Base-by-base conservation (phyloP, 192 early-diverging fungal species). In the Dimargaris xerosporica region DNA sequence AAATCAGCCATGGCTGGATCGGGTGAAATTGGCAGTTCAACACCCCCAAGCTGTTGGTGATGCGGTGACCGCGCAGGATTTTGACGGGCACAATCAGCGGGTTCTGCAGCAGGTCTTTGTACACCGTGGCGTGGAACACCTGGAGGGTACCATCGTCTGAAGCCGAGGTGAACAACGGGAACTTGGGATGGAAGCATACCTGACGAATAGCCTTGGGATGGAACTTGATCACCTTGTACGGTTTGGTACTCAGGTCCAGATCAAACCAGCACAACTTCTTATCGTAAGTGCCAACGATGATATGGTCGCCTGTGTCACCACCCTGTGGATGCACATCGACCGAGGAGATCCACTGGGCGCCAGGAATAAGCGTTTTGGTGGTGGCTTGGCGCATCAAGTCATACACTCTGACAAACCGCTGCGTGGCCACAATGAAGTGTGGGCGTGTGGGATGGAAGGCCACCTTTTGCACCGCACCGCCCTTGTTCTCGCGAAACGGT, bases 51-150 rank as follows among this genome's bases (percentile, higher is more conserved):
- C 75, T 75, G 64, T 89, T 85, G 29, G 79, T 78, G 51, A 82
- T 70, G 52, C 80, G 64, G 71, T 97, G 93, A 62, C 81, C 88
- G 46, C 83, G 81, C 46, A 99, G 73, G 41, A 89, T 89, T 80
- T 96, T 97, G 39, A 99, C 85, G n/a, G 96, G 96, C 42, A 97
- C 93, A 74, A 99, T 93, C 63, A 99, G 74, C 53, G 96, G 96
- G 77, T 99, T 96, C 72, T 88, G 86, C 66, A 96, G 78, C 70
- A 99, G 77, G 73, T 96, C 94, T 62, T 86, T 81, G 73, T 95
- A 99, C 28, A 99, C 96, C 90, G 91, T 97, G 51, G 91, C 92
- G 72, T 99, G 91, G 86, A 97, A 99, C 13, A 99, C 77, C 68
- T 96, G 91, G 10, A 96, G 83, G 28, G 82, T 80, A 34, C 96